A percentile compares a stretch with the other conserved stretches of the same genome.
These are phyloP conservation scores for Cyclaneusma minus DNA, from an alignment of 2,329 filamentous ascomycete genomes.

Conservation along the genomic window DNA sequence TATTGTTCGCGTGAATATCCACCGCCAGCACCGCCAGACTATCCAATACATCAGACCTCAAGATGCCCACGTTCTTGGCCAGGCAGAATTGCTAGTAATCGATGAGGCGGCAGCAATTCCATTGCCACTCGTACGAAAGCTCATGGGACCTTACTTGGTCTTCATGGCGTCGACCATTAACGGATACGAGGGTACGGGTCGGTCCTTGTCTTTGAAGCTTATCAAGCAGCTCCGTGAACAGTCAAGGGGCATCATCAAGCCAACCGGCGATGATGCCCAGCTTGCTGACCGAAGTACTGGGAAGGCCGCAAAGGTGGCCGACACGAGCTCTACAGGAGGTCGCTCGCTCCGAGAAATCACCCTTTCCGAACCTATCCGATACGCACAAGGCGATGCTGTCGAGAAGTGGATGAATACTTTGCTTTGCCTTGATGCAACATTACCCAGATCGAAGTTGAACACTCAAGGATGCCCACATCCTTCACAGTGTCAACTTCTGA, in stretches of 20 bases:
- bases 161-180: slow-evolving; percentile 99
- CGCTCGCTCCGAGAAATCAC: slow-evolving; percentile 84
- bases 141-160: slow-evolving; percentile 92
- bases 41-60: slow-evolving; percentile 98
- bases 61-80: slow-evolving; percentile 85
- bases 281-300: slow-evolving; percentile 69
- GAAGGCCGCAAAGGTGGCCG: slow-evolving; percentile 47
- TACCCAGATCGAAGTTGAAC: slow-evolving; percentile 60
- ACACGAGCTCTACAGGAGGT: slow-evolving; percentile 43
- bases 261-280: slow-evolving; percentile 42
- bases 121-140: slow-evolving; percentile 75
- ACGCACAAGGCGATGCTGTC: slow-evolving; percentile 76
- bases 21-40: slow-evolving; percentile 87
- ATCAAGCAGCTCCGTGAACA: slow-evolving; percentile 96
- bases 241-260: slow-evolving; percentile 48
- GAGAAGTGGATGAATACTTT: slow-evolving; percentile 95
- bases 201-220: slow-evolving; percentile 86
- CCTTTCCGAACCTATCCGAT: slow-evolving; percentile 85
- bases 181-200: slow-evolving; percentile 91
- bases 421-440: slow-evolving; percentile 81
- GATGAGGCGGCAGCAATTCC: slow-evolving; percentile 97
- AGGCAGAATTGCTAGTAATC: slow-evolving; percentile 89
- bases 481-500: slow-evolving; percentile 76
- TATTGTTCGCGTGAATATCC: slow-evolving; percentile 90
- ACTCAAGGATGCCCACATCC: slow-evolving; percentile 78